Conservation (phyloP, 495 filamentous ascomycete species). For the Astrothelium macrocarpum region DNA sequence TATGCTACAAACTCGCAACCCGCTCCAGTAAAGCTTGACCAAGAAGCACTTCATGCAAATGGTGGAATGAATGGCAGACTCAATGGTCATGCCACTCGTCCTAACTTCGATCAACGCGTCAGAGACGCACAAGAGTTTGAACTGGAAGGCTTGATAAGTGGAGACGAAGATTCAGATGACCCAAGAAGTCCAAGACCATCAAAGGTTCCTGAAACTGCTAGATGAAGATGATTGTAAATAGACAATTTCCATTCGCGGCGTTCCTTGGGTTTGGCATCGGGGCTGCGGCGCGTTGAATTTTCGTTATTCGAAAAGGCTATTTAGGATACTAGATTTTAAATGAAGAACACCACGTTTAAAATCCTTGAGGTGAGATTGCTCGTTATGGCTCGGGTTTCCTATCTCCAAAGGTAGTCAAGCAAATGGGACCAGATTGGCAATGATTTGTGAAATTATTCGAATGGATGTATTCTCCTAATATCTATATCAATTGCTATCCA, state of each 20-base stretch:
- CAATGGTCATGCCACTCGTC: not conserved
- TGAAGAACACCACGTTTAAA: no score
- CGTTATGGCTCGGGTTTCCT: no score
- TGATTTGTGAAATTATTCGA: no score
- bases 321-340: not conserved
- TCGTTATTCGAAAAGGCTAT: not conserved
- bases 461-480: no score
- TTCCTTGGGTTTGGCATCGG: not conserved
- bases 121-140: slow-evolving; percentile 49
- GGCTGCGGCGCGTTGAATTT: not conserved
- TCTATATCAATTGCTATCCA: no score
- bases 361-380: no score
- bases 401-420: no score
- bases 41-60: slow-evolving; percentile 5
- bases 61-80: not conserved
- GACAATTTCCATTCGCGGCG: not conserved
- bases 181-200: not conserved
- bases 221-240: not conserved
- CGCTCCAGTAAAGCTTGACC: not conserved
- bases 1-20: slow-evolving; percentile 44
- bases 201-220: not conserved
- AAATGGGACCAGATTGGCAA: no score
- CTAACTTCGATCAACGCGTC: slow-evolving; percentile 33
- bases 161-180: slow-evolving; percentile 47
- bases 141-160: slow-evolving; percentile 60